phyloP scores from a whole-genome alignment of 2,329 filamentous ascomycete genomes.

The Beauveria medogensis region DNA sequence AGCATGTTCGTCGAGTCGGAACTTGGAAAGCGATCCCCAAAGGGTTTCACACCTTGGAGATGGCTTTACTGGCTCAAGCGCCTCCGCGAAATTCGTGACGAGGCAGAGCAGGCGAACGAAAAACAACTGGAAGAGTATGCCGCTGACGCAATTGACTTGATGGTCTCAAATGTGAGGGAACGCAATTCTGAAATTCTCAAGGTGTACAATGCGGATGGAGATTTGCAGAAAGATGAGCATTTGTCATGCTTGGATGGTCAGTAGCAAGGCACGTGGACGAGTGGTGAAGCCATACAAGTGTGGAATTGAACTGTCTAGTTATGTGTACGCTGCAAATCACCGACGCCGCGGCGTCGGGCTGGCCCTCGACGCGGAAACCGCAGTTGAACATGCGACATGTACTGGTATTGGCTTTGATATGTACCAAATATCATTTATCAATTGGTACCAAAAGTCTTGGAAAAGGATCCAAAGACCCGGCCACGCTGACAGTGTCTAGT shows the following conservation, averaged over 20 bases:
- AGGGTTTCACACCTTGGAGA: not conserved
- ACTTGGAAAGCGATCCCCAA: not conserved
- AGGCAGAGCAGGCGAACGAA: not conserved
- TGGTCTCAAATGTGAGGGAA: not conserved
- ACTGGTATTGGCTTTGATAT: not conserved
- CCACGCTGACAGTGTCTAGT: not conserved
- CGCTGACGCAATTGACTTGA: not conserved
- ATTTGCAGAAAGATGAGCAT: not conserved
- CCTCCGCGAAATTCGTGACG: not conserved
- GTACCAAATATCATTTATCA: not conserved
- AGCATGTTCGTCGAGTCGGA: not conserved
- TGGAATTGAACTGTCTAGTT: not conserved
- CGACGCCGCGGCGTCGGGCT: too few relatives aligned
- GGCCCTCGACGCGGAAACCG: too few relatives aligned
- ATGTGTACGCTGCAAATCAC: not conserved
- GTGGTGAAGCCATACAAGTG: not conserved
- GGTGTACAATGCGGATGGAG: not conserved
- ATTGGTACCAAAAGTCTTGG: not conserved
- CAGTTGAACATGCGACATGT: not conserved
- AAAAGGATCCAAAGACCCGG: not conserved
- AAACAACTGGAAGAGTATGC: not conserved
- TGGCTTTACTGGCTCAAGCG: not conserved
- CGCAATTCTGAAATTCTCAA: not conserved
- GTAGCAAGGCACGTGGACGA: not conserved
- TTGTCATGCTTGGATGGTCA: not conserved